A percentile compares a stretch with the other conserved stretches of the same genome.
These are phyloP conservation scores for Hyaloscypha bicolor DNA, from an alignment of 495 filamentous ascomycete species.

Conservation along the genomic window DNA sequence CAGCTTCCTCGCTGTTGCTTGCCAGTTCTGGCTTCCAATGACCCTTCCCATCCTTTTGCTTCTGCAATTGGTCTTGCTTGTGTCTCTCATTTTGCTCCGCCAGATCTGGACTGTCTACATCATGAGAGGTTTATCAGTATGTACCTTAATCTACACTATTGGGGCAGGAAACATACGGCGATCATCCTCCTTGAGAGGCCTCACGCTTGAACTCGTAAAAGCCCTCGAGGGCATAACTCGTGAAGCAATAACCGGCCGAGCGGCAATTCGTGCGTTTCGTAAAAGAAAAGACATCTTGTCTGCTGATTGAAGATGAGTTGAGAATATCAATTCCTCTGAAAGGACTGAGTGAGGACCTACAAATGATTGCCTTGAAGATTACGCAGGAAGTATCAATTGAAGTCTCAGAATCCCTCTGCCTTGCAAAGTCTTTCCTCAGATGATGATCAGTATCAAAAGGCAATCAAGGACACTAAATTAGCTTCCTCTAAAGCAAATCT, in stretches of 20 bases:
- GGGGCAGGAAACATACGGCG: conserved; percentile 23
- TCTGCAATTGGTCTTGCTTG: conserved; percentile 70
- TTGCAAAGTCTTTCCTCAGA: neutral
- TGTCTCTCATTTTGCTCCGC: conserved; percentile 56
- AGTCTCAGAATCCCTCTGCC: neutral
- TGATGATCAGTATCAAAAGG: neutral
- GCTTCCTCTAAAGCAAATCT: neutral
- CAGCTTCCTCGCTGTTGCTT: conserved; percentile 77
- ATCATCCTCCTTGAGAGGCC: conserved; percentile 31
- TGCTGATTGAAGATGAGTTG: neutral
- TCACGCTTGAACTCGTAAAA: conserved; percentile 13
- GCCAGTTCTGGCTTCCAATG: conserved; percentile 83
- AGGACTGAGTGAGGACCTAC: too few relatives aligned
- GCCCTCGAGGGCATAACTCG: conserved; percentile 4
- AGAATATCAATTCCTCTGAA: too few relatives aligned
- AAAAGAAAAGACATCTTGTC: conserved; percentile 32
- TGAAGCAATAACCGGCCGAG: neutral
- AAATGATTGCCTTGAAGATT: too few relatives aligned
- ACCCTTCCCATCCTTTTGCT: conserved; percentile 72
- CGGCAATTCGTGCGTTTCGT: conserved; percentile 18
- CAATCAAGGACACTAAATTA: neutral
- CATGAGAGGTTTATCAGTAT: neutral
- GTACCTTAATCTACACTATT: neutral
- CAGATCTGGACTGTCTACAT: conserved; percentile 17
- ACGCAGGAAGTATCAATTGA: neutral